Percentiles rank a stretch among this genome's conserved stretches.
phyloP scores from a whole-genome alignment of 352 stramenopile species.

The Phytophthora agathidicida region DNA sequence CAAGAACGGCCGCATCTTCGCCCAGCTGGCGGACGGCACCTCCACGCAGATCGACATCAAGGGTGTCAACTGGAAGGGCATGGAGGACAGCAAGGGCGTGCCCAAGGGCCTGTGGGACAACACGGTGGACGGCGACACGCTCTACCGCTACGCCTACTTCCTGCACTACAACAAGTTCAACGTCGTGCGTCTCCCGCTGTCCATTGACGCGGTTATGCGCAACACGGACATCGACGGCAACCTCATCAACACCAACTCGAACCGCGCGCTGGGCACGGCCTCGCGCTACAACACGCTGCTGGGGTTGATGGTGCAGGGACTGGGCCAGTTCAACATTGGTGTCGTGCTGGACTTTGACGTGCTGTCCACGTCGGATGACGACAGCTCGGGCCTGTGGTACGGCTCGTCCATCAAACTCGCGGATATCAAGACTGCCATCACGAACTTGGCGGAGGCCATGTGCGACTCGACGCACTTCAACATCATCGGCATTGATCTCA shows the following conservation, averaged over 20 bases:
- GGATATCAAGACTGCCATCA: conserved; percentile 84
- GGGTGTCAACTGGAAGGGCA: conserved; percentile 86
- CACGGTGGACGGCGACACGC: conserved; percentile 73
- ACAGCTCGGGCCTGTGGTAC: conserved; percentile 71
- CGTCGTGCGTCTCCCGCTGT: conserved; percentile 73
- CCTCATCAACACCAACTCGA: conserved; percentile 87
- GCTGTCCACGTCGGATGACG: conserved; percentile 54
- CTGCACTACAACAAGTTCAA: conserved; percentile 84
- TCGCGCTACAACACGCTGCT: conserved; percentile 77
- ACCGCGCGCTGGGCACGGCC: conserved; percentile 64
- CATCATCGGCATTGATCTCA: conserved; percentile 86
- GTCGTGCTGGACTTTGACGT: conserved; percentile 86
- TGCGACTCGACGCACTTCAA: conserved; percentile 88
- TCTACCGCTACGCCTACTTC: conserved; percentile 82
- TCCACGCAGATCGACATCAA: conserved; percentile 83
- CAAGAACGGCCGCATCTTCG: conserved; percentile 77
- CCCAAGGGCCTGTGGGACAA: conserved; percentile 85
- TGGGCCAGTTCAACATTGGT: conserved; percentile 78
- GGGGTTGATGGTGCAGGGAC: conserved; percentile 60
- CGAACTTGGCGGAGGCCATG: conserved; percentile 66
- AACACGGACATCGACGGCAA: conserved; percentile 67
- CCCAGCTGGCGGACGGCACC: conserved; percentile 52
- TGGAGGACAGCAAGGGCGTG: conserved; percentile 75
- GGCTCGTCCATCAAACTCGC: conserved; percentile 71
- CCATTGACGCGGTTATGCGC: conserved; percentile 70